These are phyloP conservation scores for Ophiostoma novo-ulmi DNA, from an alignment of 2,329 filamentous ascomycete genomes.

Conservation along the genomic window DNA sequence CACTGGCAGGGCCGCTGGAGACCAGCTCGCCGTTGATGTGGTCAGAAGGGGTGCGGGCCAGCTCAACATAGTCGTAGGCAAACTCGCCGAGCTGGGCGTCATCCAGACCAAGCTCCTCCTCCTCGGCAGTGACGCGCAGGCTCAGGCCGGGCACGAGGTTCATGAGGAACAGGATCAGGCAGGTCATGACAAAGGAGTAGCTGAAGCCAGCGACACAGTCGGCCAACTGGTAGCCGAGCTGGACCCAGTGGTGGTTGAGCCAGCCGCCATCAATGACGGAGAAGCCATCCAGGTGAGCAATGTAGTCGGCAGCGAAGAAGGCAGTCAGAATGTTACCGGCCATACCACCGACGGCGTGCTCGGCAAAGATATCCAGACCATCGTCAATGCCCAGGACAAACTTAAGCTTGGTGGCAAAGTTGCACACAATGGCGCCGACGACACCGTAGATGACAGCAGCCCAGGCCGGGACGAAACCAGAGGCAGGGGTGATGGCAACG, in stretches of 20 bases:
- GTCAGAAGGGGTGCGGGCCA: slow-evolving; percentile 47
- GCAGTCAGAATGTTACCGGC: slow-evolving; percentile 75
- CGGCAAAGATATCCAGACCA: slow-evolving; percentile 82
- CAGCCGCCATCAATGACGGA: slow-evolving; percentile 68
- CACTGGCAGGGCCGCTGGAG: slow-evolving; percentile 20
- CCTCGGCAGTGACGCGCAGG: slow-evolving; percentile 69
- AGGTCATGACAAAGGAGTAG: slow-evolving; percentile 75
- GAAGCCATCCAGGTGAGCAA: slow-evolving; percentile 71
- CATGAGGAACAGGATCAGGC: slow-evolving; percentile 72
- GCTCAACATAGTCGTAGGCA: slow-evolving; percentile 90
- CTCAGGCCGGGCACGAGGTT: slow-evolving; percentile 71
- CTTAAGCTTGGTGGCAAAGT: slow-evolving; percentile 89
- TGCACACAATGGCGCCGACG: slow-evolving; percentile 70
- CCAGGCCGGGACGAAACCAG: slow-evolving; percentile 79
- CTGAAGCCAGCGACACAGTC: slow-evolving; percentile 70
- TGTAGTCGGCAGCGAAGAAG: slow-evolving; percentile 80
- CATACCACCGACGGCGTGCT: slow-evolving; percentile 71
- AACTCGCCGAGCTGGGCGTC: slow-evolving; percentile 91
- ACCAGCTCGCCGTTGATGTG: slow-evolving; percentile 23
- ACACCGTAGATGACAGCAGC: slow-evolving; percentile 74
- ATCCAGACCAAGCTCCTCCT: slow-evolving; percentile 79
- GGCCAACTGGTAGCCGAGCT: slow-evolving; percentile 77
- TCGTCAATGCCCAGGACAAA: slow-evolving; percentile 77
- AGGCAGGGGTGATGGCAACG: slow-evolving; percentile 83
- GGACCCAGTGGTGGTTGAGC: slow-evolving; percentile 78